Evolutionary conservation across 495 filamentous ascomycete genomes (phyloP).

Genomic region (Hypoxylon cercidicola): DNA sequence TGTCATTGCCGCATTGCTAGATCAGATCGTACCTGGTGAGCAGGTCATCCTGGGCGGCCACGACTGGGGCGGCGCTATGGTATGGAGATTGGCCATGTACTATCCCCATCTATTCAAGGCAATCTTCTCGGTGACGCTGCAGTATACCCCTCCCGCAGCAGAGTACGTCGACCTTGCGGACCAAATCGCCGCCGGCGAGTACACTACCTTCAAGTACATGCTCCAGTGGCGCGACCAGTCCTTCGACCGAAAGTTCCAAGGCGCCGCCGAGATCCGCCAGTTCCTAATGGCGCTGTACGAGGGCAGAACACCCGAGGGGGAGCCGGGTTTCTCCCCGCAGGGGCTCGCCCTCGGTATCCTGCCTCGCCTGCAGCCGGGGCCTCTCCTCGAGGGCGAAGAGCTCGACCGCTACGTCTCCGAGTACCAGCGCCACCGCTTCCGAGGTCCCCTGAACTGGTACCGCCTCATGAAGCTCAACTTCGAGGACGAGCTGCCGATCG

Average conservation of each 20-base stretch:
- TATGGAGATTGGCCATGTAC: conserved; percentile 73
- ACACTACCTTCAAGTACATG: conserved; percentile 14
- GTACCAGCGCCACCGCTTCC: conserved; percentile 70
- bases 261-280: conserved; percentile 8
- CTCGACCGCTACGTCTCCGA: conserved; percentile 73
- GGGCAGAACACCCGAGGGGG: conserved; percentile 7
- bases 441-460: conserved; percentile 81
- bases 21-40: conserved; percentile 34
- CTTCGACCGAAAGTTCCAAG: conserved; percentile 8
- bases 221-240: conserved; percentile 14
- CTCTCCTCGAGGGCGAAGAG: conserved; percentile 69
- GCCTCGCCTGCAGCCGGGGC: conserved; percentile 21
- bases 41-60: conserved; percentile 74
- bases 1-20: conserved; percentile 65
- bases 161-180: conserved; percentile 25
- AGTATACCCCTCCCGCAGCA: conserved; percentile 3
- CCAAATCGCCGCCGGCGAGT: conserved; percentile 12
- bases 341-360: conserved; percentile 10
- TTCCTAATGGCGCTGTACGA: conserved; percentile 1
- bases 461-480: conserved; percentile 70
- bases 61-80: conserved; percentile 75
- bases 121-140: conserved; percentile 18
- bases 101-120: conserved; percentile 74
- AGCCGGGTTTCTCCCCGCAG: background rate
- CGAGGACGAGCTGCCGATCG: conserved; percentile 57